Base-by-base conservation (phyloP, 352 stramenopile genomes). In the Globisporangium paroecandrum region DNA sequence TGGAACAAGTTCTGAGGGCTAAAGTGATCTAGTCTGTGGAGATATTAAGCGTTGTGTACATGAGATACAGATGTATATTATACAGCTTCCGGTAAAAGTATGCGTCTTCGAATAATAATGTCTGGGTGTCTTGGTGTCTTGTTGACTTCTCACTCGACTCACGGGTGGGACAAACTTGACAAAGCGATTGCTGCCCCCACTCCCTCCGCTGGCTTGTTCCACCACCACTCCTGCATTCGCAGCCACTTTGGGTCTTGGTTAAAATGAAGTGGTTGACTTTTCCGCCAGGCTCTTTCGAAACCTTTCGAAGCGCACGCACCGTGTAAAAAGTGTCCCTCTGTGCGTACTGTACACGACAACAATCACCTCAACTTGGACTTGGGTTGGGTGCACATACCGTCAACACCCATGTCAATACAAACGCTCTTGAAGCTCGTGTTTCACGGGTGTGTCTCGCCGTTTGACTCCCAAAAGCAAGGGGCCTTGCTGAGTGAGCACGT, bases 311-410 rank as follows among this genome's bases (percentile, higher is more conserved):
- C 38, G 18, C 38, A 20, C 3, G 12, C 38, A 46, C 18, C 38
- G 15, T 22, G 43, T 51, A 18, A 24, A 12, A 22, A 51, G 43
- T 51, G 43, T 12, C 43, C 43, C 18, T 22, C 43, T 24, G 43
- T n/a, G 43, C 43, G 43, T 51, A 51, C 43, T 51, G 43, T 51
- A 51, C 43, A 24, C 43, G 43, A 51, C 43, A 51, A 51, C 41
- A 49, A 20, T 9, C 43, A 51, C 18, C 18, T 51, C 43, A 51
- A 51, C 43, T 51, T 51, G 43, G 18, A 20, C 15, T 7, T 1
- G 43, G 18, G 22, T 10, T 51, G 18, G 43, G 43, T 51, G 43
- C 43, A 51, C 6, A 38, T 18, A 20, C 13, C 13, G 13, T 15
- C 38, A 20, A 1, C 38, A 20, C 4, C 12, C 38, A 47, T 15